Evolutionary conservation across 148 eudicot species (phyloP), one percentile per base, ranked within the genome.

Genomic region (Fagopyrum tataricum): DNA sequence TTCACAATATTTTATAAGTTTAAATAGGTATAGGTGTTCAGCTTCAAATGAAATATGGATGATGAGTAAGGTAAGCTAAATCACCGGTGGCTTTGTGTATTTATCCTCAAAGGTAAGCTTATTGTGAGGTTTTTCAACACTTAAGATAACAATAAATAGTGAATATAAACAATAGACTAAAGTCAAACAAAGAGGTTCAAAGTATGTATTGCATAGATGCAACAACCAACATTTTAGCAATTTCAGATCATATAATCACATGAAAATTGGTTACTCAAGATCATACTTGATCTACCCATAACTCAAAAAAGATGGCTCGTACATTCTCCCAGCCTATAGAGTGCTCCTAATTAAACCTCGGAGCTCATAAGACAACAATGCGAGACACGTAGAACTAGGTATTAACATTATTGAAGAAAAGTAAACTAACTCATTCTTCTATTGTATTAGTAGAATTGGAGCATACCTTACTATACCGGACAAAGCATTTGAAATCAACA

Each of bases 401-500:
- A 5, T 7, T 18, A 55, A 18, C 61, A 55, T 55, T 20, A 7
- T 55, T 55, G 31, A 55, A 14, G 26, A 74, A 52, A 20, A 12
- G 46, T 2, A 55, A 17, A 44, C 31, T 15, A 24, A 11, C 0
- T 1, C 41, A 52, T 52, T 20, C 56, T 52, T n/a, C 23, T 21
- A 41, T 7, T 17, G 56, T 5, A 17, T 4, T 15, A 6, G 61
- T 55, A 55, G 61, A 21, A 18, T 24, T 18, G 41, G 41, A 41
- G 40, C 78, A 61, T 82, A 94, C 98, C 98, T 89, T 91, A 1
- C 87, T 83, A 64, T 79, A 91, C 26, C 88, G 89, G 59, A 88
- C 83, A 49, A 95, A 87, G 70, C 97, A 88, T 76, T 79, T 88
- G 77, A 95, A 91, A 84, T 91, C 96, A 77, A 95, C 98, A 2